Base-by-base conservation (phyloP, 345 rosid genomes). In the Sisymbrium irio region DNA sequence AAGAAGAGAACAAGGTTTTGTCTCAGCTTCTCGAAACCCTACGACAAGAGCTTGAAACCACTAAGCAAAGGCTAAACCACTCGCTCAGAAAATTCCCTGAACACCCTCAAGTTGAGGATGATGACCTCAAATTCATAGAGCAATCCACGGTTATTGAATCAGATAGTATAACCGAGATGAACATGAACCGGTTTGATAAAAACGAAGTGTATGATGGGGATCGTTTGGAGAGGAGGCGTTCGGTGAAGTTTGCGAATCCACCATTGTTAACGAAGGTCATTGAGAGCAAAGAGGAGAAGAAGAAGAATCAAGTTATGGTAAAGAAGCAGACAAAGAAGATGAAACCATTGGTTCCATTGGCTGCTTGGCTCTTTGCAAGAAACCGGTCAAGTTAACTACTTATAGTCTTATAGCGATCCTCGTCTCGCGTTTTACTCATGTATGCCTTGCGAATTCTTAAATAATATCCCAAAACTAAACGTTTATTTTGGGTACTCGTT, bases 181-280 rank as follows among this genome's bases (percentile, higher is more conserved):
- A 61, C 67, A 77, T 44, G 69, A 64, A 57, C 58, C 55, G 35
- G 61, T 47, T 49, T 28, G 72, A 70, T 56, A 65, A 35, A 44
- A 55, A 71, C 40, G 64, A 64, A 49, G 40, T 13, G 27, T 45
- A 45, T 18, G 32, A 67, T 30, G 69, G 18, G 13, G 77, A 77
- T 18, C 80, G 73, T 75, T 69, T 86, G 15, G 85, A 86, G 51
- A 85, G 80, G 79, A 88, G 84, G 67, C 83, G 92, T 59, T 83
- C 79, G 28, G 97, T 88, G 72, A 84, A 83, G 54, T 90, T 90
- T 69, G 92, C 94, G 6, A 85, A 82, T 53, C 83, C 94, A 18
- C 85, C 90, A 9, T 70, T 89, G 17, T 18, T 82, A 36, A 64
- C 91, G 37, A 73, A 76, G 50, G 82, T 85, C 37, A 77, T 81